A percentile compares a stretch with the other conserved stretches of the same genome.
Conservation (phyloP, 1,284 basidiomycete species). For the Coniferiporia weirii region DNA sequence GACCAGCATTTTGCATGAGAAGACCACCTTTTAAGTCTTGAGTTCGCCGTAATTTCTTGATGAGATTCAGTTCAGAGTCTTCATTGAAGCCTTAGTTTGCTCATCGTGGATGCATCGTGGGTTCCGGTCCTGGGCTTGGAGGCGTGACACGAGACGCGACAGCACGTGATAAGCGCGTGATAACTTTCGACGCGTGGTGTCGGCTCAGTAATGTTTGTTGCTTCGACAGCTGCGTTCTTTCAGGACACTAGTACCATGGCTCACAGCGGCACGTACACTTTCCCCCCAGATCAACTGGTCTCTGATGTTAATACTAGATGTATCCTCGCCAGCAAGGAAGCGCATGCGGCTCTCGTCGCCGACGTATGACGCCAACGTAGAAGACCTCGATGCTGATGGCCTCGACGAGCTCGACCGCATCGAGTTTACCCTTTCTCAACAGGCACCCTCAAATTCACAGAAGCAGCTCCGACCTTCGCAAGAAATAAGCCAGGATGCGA, state of each 20-base stretch:
- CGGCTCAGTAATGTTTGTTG: not conserved
- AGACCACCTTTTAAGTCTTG: too few species aligned
- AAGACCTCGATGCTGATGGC: slow-evolving; percentile 50
- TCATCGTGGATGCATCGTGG: too few species aligned
- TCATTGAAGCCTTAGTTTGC: too few species aligned
- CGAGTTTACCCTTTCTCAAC: slow-evolving; percentile 44
- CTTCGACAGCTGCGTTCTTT: not conserved
- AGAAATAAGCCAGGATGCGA: not conserved
- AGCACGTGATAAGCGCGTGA: too few species aligned
- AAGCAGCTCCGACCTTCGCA: slow-evolving; percentile 10
- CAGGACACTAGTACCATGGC: not conserved
- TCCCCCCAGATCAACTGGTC: not conserved
- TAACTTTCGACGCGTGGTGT: too few species aligned
- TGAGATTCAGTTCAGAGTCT: too few species aligned
- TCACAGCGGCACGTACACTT: not conserved
- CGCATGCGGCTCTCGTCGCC: slow-evolving; percentile 62
- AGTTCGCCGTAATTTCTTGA: too few species aligned
- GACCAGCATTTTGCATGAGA: too few species aligned
- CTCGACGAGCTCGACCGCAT: slow-evolving; percentile 51
- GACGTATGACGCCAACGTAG: slow-evolving; percentile 55
- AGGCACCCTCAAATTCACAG: slow-evolving; percentile 3
- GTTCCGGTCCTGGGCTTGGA: too few species aligned
- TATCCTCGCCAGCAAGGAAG: slow-evolving; percentile 42
- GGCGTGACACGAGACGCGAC: too few species aligned
- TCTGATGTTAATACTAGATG: slow-evolving; percentile 23